These are phyloP conservation scores for Cucurbita moschata DNA, from an alignment of 306 rosid species.

Conservation along the genomic window DNA sequence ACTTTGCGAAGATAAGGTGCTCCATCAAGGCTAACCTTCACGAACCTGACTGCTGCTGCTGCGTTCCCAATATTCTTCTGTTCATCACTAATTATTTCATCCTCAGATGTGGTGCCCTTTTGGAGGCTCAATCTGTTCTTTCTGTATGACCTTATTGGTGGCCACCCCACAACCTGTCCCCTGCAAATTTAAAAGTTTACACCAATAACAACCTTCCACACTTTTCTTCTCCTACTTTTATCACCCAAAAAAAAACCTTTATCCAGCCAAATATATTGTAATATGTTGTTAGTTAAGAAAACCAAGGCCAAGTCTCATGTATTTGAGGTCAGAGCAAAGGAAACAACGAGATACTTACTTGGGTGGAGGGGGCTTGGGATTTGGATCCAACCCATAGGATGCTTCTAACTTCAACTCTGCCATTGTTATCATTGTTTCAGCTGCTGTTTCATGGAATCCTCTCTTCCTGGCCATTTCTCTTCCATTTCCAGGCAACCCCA, in stretches of 20 bases:
- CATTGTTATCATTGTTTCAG: background rate
- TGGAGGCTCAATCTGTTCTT: conserved; percentile 47
- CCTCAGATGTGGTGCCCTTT: conserved; percentile 19
- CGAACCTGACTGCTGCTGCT: conserved; percentile 12
- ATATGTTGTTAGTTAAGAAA: too few relatives aligned
- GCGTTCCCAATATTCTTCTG: conserved; percentile 7
- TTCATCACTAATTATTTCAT: conserved; percentile 16
- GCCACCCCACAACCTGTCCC: conserved; percentile 97
- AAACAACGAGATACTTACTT: conserved; percentile 30
- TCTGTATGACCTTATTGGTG: conserved; percentile 67
- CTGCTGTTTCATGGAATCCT: conserved; percentile 30
- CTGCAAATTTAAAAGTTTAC: conserved; percentile 9
- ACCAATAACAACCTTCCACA: too few relatives aligned
- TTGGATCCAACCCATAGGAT: conserved; percentile 20
- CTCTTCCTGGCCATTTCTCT: conserved; percentile 31
- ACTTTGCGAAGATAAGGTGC: conserved; percentile 95
- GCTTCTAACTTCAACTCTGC: conserved; percentile 11
- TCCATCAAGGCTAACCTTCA: conserved; percentile 93
- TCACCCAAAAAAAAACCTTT: too few relatives aligned
- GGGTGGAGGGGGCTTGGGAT: conserved; percentile 49
- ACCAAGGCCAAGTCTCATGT: too few relatives aligned
- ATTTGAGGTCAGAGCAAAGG: background rate
- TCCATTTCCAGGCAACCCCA: conserved; percentile 9
- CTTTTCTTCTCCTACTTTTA: too few relatives aligned
- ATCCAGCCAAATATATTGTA: too few relatives aligned